A percentile compares a stretch with the other conserved stretches of the same genome.
These are phyloP conservation scores for Neurospora sp. DNA, from an alignment of 495 filamentous ascomycete genomes.

Conservation along the genomic window DNA sequence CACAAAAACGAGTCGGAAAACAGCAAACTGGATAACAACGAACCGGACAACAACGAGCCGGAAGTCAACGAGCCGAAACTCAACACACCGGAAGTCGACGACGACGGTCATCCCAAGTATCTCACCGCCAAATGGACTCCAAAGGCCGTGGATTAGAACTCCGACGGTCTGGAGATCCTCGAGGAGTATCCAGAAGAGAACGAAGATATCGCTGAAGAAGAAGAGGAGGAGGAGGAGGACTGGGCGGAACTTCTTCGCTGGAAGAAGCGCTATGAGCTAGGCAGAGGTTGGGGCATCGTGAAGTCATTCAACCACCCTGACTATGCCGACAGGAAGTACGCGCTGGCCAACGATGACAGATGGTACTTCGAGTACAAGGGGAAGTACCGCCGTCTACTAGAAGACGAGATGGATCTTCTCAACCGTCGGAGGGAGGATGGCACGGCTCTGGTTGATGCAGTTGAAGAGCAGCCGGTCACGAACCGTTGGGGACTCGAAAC, in stretches of 20 bases:
- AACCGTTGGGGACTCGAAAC: not conserved
- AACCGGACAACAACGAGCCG: too few species aligned
- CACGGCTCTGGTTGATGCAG: not conserved
- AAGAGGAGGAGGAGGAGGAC: not conserved
- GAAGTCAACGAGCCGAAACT: not conserved
- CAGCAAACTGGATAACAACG: too few species aligned
- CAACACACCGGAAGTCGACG: not conserved
- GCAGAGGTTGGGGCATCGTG: not conserved
- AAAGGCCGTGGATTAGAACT: not conserved
- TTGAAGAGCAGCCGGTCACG: not conserved
- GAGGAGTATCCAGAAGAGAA: not conserved
- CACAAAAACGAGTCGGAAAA: not conserved
- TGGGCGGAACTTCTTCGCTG: not conserved
- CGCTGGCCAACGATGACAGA: not conserved
- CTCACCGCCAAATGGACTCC: not conserved
- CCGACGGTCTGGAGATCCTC: not conserved
- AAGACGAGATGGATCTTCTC: not conserved
- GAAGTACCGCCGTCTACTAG: not conserved
- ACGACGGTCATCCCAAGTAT: not conserved
- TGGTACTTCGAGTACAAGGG: not conserved
- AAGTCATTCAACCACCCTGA: not conserved
- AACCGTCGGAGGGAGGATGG: not conserved
- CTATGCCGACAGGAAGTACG: not conserved
- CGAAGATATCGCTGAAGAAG: not conserved
- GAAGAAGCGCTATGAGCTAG: not conserved